Base-by-base conservation (phyloP, 805 yeast genomes). In the Saccharomycopsis sp. region DNA sequence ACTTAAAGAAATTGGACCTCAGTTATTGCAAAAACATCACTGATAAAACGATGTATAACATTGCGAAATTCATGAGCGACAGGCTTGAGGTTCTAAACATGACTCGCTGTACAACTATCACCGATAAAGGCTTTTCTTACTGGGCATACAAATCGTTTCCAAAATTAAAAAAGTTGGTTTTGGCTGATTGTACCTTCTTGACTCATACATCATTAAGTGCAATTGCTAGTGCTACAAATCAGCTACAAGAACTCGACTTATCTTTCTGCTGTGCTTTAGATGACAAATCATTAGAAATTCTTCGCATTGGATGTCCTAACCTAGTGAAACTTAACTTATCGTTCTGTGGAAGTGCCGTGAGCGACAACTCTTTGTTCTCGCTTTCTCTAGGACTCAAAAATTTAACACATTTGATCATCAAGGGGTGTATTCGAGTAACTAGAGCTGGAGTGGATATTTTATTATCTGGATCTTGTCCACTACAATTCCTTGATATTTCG, bases 21-120 rank as follows among this genome's bases (percentile, higher is more conserved):
- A 82, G 90, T n/a, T 86, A 87, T 67, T 87, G 94, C 72, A 87
- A 87, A 66, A 85, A 84, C 66, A 66, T 87, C 58, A 84, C 92
- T 2, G 94, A 87, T 66, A 75, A 78, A 62, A 72, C 86, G 41
- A 83, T 87, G 86, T 72, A 75, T 62, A 85, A 82, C 62, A 73
- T 87, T 58, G 83, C 89, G 0, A 67, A 75, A 20, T 79, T 82
- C 68, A 85, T 87, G n/a, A 76, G 73, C 60, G 77, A 76, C 15
- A 73, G 84, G 57, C 70, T 87, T 54, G 82, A 76, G 59, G 69
- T 77, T 42, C 74, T 87, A 64, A 83, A 86, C 64, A 71, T 87
- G 57, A 83, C 92, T 1, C 75, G 94, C 61, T 87, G 94, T 68
- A 87, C 92, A 23, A 81, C 90, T 1, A 85, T 87, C 38, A 86